Evolutionary conservation across 2,329 filamentous ascomycete species (phyloP).

Genomic region (Pseudomassariella vexata): DNA sequence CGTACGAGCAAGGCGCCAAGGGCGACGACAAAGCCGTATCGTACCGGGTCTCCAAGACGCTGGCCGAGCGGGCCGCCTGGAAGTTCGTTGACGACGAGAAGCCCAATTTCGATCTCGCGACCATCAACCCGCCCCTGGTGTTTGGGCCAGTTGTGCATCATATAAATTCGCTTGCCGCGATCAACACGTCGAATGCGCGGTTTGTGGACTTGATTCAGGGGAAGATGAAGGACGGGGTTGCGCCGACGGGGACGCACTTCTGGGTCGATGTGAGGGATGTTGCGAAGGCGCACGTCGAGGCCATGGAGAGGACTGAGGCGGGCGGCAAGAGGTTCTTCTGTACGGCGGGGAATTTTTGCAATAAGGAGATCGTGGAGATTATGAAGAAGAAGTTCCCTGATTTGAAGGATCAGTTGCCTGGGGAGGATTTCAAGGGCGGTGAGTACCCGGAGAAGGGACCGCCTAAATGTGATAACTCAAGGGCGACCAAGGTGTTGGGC

Average conservation of each 20-base stretch:
- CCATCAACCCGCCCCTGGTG: conserved; percentile 50
- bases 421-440: conserved; percentile 36
- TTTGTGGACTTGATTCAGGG: conserved; percentile 45
- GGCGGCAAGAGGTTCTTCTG: conserved; percentile 47
- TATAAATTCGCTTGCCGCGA: conserved; percentile 34
- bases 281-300: conserved; percentile 45
- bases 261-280: conserved; percentile 55
- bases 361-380: conserved; percentile 36
- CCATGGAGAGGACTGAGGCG: conserved; percentile 41
- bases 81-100: conserved; percentile 38
- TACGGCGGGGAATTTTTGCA: conserved; percentile 39
- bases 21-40: conserved; percentile 32
- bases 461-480: conserved; percentile 52
- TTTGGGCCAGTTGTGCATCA: conserved; percentile 47
- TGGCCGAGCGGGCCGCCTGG: conserved; percentile 49
- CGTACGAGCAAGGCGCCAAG: conserved; percentile 35
- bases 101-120: conserved; percentile 44
- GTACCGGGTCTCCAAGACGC: conserved; percentile 50
- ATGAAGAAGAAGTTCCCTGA: conserved; percentile 45
- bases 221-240: conserved; percentile 39
- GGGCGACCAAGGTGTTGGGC: conserved; percentile 53
- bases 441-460: conserved; percentile 32
- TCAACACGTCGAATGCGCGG: conserved; percentile 51
- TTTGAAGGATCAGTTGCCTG: conserved; percentile 40
- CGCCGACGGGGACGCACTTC: conserved; percentile 33